Evolutionary conservation across 1,284 basidiomycete genomes (phyloP).

Genomic region (Microbotryomycetes sp.): DNA sequence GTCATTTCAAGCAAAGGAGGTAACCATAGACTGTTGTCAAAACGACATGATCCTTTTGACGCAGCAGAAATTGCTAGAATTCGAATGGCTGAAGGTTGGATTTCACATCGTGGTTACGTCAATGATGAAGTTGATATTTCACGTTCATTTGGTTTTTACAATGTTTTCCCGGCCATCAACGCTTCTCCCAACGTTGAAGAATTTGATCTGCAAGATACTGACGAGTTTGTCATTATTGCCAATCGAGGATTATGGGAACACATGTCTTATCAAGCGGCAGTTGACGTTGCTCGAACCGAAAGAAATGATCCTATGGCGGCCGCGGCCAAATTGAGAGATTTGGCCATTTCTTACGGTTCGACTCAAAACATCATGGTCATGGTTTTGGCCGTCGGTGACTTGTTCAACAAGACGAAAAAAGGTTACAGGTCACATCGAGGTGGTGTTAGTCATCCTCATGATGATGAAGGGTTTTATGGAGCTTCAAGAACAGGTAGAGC

Average conservation of each 20-base stretch:
- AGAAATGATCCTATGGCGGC: conserved; percentile 80
- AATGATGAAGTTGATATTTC: conserved; percentile 91
- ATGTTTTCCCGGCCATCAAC: conserved; percentile 84
- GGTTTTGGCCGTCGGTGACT: conserved; percentile 79
- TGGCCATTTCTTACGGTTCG: conserved; percentile 94
- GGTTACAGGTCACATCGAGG: conserved; percentile 30
- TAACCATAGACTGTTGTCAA: conserved; percentile 66
- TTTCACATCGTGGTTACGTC: conserved; percentile 85
- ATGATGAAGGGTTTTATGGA: conserved; percentile 34
- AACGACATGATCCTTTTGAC: conserved; percentile 86
- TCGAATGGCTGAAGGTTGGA: conserved; percentile 88
- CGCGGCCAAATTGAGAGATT: conserved; percentile 92
- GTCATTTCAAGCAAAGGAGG: conserved; percentile 77
- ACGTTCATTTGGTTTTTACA: conserved; percentile 88
- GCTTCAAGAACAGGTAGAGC: conserved; percentile 35
- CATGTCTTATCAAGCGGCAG: conserved; percentile 90
- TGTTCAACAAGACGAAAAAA: conserved; percentile 52
- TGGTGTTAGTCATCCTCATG: conserved; percentile 32
- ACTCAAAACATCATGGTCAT: conserved; percentile 95
- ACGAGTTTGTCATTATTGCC: conserved; percentile 95
- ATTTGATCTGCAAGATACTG: conserved; percentile 69
- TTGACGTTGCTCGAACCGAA: conserved; percentile 88
- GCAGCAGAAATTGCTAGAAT: conserved; percentile 78
- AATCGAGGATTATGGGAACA: conserved; percentile 92
- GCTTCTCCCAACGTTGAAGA: conserved; percentile 71